Evolutionary conservation across 2,329 filamentous ascomycete genomes (phyloP), one percentile per base, ranked within the genome.

Genomic region (Penicillium sumatraense): DNA sequence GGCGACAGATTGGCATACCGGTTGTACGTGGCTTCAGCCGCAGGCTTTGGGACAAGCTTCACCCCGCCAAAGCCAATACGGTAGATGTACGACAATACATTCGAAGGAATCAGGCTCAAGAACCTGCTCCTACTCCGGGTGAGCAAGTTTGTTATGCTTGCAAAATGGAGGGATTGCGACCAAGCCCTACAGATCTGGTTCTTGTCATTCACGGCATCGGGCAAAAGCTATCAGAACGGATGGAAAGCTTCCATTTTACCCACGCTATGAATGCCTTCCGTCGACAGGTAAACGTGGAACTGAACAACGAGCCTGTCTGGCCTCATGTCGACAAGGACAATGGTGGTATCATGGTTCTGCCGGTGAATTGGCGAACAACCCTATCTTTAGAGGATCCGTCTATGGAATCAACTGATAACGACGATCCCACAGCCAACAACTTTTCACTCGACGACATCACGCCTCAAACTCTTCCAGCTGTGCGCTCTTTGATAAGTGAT

Each of bases 181-280:
- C 86, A 1, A 86, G 87, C 57, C 90, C 96, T 5, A 93, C 89
- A 1, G 95, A 99, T 68, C 80, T 99, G 7, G 85, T 98, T 1
- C 81, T 99, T 4, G 91, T 98, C 9, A 90, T 95, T 40, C 95
- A 99, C 68, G 95, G 95, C 2, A 98, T 99, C 60, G 95, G 95
- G 0, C 95, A 99, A 72, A 98, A 99, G 72, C 83, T 98, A 47
- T 96, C 93, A 0, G 92, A 99, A 71, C 83, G 93, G 11, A 91
- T 98, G 57, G 93, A 98, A 73, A 96, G 91, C 65, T 99, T 93
- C 66, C 91, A 98, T 72, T 99, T 99, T 67, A 99, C 95, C 0
- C 93, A 98, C 72, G 90, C 92, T 5, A 93, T 98, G 70, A 98
- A 96, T 68, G 85, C 88, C 0, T 95, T 99, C 64, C 86, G 95